Percentiles rank a stretch among this genome's conserved stretches.
These are phyloP conservation scores for Cyclaneusma minus DNA, from an alignment of 2,329 filamentous ascomycete genomes.

Conservation along the genomic window DNA sequence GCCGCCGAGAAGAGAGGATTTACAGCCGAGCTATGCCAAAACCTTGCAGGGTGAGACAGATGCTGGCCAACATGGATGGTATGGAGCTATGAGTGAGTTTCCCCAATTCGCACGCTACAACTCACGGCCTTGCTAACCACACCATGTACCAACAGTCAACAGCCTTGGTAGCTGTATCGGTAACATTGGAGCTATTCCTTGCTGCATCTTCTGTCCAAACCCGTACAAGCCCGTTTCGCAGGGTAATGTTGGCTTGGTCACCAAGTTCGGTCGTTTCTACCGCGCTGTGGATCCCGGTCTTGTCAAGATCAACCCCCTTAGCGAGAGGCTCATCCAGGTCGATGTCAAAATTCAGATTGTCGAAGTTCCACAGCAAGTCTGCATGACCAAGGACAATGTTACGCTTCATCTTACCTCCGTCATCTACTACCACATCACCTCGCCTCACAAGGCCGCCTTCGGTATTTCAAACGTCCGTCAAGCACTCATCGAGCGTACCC, in stretches of 20 bases:
- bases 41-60: slow-evolving; percentile 44
- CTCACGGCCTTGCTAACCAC: neutral
- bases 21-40: slow-evolving; percentile 58
- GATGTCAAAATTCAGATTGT: slow-evolving; percentile 99
- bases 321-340: slow-evolving; percentile 76
- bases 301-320: slow-evolving; percentile 92
- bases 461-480: slow-evolving; percentile 89
- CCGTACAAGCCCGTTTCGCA: slow-evolving; percentile 87
- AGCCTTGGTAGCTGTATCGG: slow-evolving; percentile 60
- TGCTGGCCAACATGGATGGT: slow-evolving; percentile 71
- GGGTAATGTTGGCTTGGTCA: slow-evolving; percentile 89
- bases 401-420: slow-evolving; percentile 86
- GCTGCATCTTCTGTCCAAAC: slow-evolving; percentile 85
- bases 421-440: slow-evolving; percentile 97
- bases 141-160: slow-evolving; percentile 37
- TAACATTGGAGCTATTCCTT: slow-evolving; percentile 71
- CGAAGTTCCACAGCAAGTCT: slow-evolving; percentile 88
- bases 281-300: slow-evolving; percentile 92
- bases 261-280: slow-evolving; percentile 89
- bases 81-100: slow-evolving; percentile 64
- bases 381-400: slow-evolving; percentile 99
- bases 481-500: slow-evolving; percentile 93
- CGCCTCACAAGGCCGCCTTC: slow-evolving; percentile 92
- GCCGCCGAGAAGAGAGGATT: slow-evolving; percentile 66
- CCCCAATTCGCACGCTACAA: neutral